Percentiles rank a stretch among this genome's conserved stretches.
Conservation (phyloP, 495 filamentous ascomycete genomes). For the Tuber umbilicatum region DNA sequence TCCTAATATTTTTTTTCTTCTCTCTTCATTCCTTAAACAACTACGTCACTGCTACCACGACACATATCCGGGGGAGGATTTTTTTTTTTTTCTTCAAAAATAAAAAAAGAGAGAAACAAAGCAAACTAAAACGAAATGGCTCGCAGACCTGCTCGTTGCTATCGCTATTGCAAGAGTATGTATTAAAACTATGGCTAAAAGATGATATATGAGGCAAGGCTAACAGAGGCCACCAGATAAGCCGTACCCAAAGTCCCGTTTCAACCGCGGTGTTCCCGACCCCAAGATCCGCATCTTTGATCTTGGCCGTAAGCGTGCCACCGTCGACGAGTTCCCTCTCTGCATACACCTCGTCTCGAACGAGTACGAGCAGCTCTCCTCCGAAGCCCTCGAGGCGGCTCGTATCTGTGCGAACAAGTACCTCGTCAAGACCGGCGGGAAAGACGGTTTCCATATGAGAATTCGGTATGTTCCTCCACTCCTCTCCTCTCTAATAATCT, state of each 20-base stretch:
- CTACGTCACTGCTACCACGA: conserved; percentile 5
- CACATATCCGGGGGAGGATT: not conserved
- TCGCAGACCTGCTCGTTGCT: conserved; percentile 93
- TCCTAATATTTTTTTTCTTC: not conserved
- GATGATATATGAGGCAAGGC: conserved; percentile 1
- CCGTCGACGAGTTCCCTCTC: conserved; percentile 93
- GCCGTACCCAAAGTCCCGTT: conserved; percentile 97
- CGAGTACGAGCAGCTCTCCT: conserved; percentile 97
- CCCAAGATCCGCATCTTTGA: conserved; percentile 99
- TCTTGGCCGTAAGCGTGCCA: conserved; percentile 93
- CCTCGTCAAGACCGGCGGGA: conserved; percentile 88
- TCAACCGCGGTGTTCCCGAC: conserved; percentile 99
- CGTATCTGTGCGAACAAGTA: conserved; percentile 99
- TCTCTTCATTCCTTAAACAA: conserved; percentile 13
- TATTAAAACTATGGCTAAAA: not conserved
- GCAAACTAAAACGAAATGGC: conserved; percentile 77
- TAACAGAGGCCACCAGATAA: conserved; percentile 42
- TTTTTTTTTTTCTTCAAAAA: not conserved
- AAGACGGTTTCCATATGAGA: conserved; percentile 97
- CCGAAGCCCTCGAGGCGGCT: conserved; percentile 94
- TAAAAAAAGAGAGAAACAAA: conserved; percentile 27
- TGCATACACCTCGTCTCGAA: conserved; percentile 98
- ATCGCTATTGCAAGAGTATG: conserved; percentile 99
- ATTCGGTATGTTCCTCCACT: conserved; percentile 53
- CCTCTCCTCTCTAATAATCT: not conserved